Evolutionary conservation across 2,329 filamentous ascomycete species (phyloP).

Genomic region (Fusarium clavum): DNA sequence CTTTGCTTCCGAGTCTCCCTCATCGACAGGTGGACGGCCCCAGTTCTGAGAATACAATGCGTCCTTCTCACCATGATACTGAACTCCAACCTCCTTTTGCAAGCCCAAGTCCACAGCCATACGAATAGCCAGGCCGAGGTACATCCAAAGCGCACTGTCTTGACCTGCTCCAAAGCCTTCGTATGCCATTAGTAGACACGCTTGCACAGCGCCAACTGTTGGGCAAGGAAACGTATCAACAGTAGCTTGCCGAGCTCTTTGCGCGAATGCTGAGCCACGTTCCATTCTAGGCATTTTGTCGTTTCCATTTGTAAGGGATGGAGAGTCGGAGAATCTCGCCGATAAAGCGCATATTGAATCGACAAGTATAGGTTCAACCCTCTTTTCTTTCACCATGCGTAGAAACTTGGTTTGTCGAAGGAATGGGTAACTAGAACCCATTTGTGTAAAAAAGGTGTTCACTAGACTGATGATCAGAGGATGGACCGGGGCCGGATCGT

Average conservation of each 20-base stretch:
- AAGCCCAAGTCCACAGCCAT: slow-evolving; percentile 84
- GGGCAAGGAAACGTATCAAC: slow-evolving; percentile 87
- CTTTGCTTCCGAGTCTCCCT: slow-evolving; percentile 55
- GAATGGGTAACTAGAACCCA: slow-evolving; percentile 90
- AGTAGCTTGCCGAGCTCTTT: slow-evolving; percentile 83
- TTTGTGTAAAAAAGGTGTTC: slow-evolving; percentile 82
- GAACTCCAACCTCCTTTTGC: slow-evolving; percentile 82
- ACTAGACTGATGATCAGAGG: slow-evolving; percentile 81
- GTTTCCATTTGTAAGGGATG: slow-evolving; percentile 60
- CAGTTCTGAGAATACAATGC: slow-evolving; percentile 61
- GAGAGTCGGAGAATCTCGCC: slow-evolving; percentile 79
- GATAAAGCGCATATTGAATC: slow-evolving; percentile 87
- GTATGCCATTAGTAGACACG: slow-evolving; percentile 85
- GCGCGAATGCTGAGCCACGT: slow-evolving; percentile 81
- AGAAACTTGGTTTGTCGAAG: slow-evolving; percentile 78
- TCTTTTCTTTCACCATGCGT: slow-evolving; percentile 81
- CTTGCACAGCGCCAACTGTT: slow-evolving; percentile 84
- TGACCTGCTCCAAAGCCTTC: slow-evolving; percentile 90
- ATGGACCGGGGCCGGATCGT: slow-evolving; percentile 76
- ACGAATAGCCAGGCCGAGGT: slow-evolving; percentile 85
- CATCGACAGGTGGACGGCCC: slow-evolving; percentile 51
- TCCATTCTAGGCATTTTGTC: slow-evolving; percentile 69
- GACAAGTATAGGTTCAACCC: slow-evolving; percentile 84
- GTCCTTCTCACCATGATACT: slow-evolving; percentile 66
- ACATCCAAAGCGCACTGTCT: slow-evolving; percentile 94